Base-by-base conservation (phyloP, 768 basidiomycete species). In the Auricularia heimuer region DNA sequence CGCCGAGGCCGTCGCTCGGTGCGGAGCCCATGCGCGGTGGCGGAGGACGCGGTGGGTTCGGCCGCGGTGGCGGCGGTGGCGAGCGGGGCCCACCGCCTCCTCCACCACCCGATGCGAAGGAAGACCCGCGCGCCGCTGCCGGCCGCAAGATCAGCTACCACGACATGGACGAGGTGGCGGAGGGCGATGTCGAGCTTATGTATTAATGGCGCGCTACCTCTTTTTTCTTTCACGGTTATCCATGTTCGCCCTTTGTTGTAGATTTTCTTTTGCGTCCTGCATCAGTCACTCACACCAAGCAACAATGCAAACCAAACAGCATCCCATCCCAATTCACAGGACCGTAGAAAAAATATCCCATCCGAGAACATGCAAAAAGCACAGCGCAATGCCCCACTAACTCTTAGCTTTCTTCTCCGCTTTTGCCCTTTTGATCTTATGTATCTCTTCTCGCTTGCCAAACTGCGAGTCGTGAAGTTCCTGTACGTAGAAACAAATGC, bases 151-250 rank as follows among this genome's bases (percentile, higher is more conserved):
- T 98, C 64, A 94, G 91, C 77, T 98, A 98, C 73, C 88, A 93
- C 73, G 95, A 98, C 76, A 91, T 97, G 87, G 95, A 98, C 78
- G 79, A 90, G 74, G 91, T 93, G 69, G 90, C 92, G 35, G 90
- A 90, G 81, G 88, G 83, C 45, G 87, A 85, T 74, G 83, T 84
- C 71, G 85, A 65, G 72, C 66, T 70, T 73, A 71, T 35, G 70
- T 71, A 72, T 61, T 72, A 65, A 70, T 47, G 7, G 7, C 29
- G 8, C 24, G 24, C 24, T 60, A 4, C 29, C 56, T 33, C 7
- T 60, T 33, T 29, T 60, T 60, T 21, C 56, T 18, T 29, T 60
- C 56, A 6, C 24, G 14, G 12, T 62, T 60, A 33, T 35, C 24
- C 11, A 21, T 33, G 11, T 60, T 60, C 14, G 24, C 56, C 12